Conservation (phyloP, 2,329 filamentous ascomycete species). For the Hymenoscyphus salicellus region DNA sequence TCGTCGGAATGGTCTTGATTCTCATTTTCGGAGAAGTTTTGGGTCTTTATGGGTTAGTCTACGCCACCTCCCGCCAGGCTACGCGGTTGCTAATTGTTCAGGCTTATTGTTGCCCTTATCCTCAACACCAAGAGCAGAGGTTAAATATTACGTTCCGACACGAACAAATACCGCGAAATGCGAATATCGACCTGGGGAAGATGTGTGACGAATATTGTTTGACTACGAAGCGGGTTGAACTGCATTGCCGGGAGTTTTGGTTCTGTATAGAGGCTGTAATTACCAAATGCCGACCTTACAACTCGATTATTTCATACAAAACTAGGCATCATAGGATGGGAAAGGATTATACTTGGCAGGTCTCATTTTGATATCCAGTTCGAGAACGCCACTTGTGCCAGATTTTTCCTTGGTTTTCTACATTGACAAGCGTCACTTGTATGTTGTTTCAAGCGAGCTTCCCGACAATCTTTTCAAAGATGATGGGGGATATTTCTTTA, state of each 20-base stretch:
- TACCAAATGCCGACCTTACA: slow-evolving; percentile 17
- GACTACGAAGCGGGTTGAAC: slow-evolving; percentile 24
- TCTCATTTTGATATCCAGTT: too few species aligned
- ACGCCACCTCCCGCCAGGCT: neutral
- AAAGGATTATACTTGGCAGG: neutral
- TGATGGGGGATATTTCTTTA: too few species aligned
- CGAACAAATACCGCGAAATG: neutral
- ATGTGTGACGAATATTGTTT: slow-evolving; percentile 24
- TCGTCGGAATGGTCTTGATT: slow-evolving; percentile 97
- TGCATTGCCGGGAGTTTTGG: slow-evolving; percentile 36
- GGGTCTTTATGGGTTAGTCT: slow-evolving; percentile 38
- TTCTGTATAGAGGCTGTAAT: slow-evolving; percentile 29
- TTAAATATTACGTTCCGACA: slow-evolving; percentile 15
- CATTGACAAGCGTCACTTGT: too few species aligned
- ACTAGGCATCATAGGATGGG: neutral
- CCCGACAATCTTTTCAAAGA: too few species aligned
- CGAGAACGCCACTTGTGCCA: too few species aligned
- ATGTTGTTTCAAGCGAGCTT: too few species aligned
- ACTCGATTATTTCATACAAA: slow-evolving; percentile 28
- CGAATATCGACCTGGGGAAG: slow-evolving; percentile 2
- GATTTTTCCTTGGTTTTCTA: too few species aligned
- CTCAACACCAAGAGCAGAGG: slow-evolving; percentile 71
- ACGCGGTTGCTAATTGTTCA: slow-evolving; percentile 46
- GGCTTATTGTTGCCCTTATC: slow-evolving; percentile 88
- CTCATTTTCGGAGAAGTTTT: slow-evolving; percentile 98